phyloP scores from a whole-genome alignment of 2,329 filamentous ascomycete genomes.

The Colletotrichum cuscutae region DNA sequence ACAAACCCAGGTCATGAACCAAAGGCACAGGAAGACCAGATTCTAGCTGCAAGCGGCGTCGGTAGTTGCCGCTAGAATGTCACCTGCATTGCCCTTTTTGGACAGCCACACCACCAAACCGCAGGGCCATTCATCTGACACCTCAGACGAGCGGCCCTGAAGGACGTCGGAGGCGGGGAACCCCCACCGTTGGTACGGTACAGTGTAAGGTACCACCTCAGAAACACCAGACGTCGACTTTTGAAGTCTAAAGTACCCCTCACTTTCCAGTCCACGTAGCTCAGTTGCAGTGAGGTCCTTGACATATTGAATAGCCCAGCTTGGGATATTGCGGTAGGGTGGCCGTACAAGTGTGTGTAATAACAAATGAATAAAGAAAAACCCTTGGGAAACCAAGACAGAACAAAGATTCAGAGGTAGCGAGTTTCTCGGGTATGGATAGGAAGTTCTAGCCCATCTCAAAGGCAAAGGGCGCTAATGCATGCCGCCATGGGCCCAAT shows the following conservation, averaged over 20 bases:
- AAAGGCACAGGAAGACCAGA: too few species aligned
- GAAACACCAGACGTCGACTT: background rate
- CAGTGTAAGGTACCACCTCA: background rate
- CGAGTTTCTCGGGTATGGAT: background rate
- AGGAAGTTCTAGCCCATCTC: background rate
- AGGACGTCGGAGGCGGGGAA: background rate
- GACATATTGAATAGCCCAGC: background rate
- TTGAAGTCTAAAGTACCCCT: background rate
- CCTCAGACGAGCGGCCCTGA: background rate
- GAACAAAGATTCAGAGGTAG: background rate
- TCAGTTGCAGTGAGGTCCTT: background rate
- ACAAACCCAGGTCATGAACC: too few species aligned
- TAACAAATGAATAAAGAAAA: background rate
- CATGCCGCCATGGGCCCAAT: conserved; percentile 16
- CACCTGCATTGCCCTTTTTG: background rate
- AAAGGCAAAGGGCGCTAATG: conserved; percentile 18
- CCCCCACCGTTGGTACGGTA: background rate
- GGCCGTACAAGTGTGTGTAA: background rate
- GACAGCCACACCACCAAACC: background rate
- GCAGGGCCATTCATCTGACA: background rate
- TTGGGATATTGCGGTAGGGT: background rate
- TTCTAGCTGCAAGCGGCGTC: background rate
- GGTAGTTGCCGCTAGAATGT: background rate
- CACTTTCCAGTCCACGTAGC: background rate
- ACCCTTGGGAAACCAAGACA: background rate